These are phyloP conservation scores for Colletotrichum truncatum DNA, from an alignment of 2,329 filamentous ascomycete genomes.

Conservation along the genomic window DNA sequence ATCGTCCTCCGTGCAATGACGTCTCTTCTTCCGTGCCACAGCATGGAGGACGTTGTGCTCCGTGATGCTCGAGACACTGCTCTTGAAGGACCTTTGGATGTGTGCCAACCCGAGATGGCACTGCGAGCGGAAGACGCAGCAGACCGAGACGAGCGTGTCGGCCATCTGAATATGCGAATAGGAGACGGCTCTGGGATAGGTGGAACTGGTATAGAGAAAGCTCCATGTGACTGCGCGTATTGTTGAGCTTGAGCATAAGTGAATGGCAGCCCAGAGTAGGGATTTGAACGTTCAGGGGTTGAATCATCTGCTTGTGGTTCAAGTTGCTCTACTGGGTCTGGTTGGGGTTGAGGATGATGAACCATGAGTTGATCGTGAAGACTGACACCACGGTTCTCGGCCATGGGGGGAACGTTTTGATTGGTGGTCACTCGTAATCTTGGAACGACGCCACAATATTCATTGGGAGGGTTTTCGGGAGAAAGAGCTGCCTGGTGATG, in stretches of 20 bases:
- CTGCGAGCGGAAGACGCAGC: neutral
- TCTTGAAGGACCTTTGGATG: neutral
- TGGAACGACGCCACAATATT: neutral
- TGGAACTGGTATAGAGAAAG: neutral
- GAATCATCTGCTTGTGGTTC: neutral
- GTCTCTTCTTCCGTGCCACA: constrained; percentile 24
- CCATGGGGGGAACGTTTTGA: neutral
- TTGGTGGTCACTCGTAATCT: neutral
- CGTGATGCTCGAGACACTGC: constrained; percentile 5
- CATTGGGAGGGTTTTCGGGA: neutral
- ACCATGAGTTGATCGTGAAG: neutral
- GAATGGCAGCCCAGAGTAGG: constrained; percentile 7
- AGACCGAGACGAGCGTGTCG: constrained; percentile 22
- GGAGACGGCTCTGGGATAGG: constrained; percentile 18
- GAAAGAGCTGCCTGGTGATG: neutral
- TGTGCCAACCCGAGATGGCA: neutral
- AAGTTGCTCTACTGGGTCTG: neutral
- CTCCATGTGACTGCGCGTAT: constrained; percentile 24
- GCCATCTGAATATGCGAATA: constrained; percentile 29
- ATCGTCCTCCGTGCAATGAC: constrained; percentile 16
- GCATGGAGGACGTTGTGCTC: constrained; percentile 25
- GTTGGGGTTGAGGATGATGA: neutral
- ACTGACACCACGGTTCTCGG: neutral
- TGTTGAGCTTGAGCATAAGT: constrained; percentile 27
- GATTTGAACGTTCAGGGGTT: neutral